These are phyloP conservation scores for Trichaptum fuscoviolaceum DNA, from an alignment of 768 basidiomycete species.

Conservation along the genomic window DNA sequence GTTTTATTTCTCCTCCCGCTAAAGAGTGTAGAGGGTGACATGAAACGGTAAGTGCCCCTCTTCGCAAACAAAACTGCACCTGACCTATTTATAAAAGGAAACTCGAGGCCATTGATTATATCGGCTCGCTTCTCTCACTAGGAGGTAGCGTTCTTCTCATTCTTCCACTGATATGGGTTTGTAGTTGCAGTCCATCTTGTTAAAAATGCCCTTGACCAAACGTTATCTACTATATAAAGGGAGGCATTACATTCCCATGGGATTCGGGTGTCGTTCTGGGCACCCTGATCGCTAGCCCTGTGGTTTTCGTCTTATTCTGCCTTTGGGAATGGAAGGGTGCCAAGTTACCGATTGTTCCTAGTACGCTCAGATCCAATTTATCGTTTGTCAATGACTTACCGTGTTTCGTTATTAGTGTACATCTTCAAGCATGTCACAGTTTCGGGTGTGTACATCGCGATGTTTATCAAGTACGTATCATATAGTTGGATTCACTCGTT, in stretches of 20 bases:
- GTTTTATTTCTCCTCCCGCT: slow-evolving; percentile 62
- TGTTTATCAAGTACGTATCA: slow-evolving; percentile 55
- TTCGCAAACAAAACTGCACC: neutral
- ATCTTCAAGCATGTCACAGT: slow-evolving; percentile 71
- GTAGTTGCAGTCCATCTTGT: slow-evolving; percentile 11
- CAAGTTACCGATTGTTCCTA: slow-evolving; percentile 65
- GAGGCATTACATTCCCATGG: slow-evolving; percentile 73
- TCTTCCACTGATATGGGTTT: slow-evolving; percentile 68
- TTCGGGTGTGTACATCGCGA: slow-evolving; percentile 59
- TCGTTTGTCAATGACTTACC: neutral
- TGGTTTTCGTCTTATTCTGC: slow-evolving; percentile 54
- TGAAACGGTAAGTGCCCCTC: slow-evolving; percentile 24
- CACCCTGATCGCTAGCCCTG: slow-evolving; percentile 49
- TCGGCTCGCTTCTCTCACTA: slow-evolving; percentile 54
- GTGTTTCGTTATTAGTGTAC: slow-evolving; percentile 40
- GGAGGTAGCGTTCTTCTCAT: slow-evolving; percentile 57
- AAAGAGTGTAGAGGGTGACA: slow-evolving; percentile 57
- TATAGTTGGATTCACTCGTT: neutral
- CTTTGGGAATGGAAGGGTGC: slow-evolving; percentile 72
- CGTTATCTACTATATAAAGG: slow-evolving; percentile 31
- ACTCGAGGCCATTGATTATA: slow-evolving; percentile 58
- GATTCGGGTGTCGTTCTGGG: slow-evolving; percentile 57
- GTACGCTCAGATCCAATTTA: slow-evolving; percentile 28
- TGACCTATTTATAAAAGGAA: slow-evolving; percentile 32
- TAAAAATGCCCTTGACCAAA: neutral